Evolutionary conservation across 345 rosid genomes (phyloP), one percentile per base, ranked within the genome.

Genomic region (Ricinus communis): DNA sequence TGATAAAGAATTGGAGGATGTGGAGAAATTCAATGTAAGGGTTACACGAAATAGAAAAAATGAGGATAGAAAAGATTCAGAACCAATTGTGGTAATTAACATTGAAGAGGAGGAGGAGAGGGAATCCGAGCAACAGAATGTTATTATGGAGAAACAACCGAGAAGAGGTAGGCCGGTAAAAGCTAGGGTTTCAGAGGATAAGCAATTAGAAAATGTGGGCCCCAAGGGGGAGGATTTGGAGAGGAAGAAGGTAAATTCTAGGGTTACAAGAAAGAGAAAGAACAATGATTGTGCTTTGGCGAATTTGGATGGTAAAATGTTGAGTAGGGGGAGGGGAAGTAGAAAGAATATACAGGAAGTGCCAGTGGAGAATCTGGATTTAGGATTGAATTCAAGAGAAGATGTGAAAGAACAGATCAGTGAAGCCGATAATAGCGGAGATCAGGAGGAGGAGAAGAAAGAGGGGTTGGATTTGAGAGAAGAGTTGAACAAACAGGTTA

Each of bases 241-340:
- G 36, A 15, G n/a, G 71, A 51, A 52, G 71, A 51, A 41, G 27
- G 38, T 69, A 52, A 54, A 73, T 25, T 46, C 65, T 61, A 71
- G 71, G 76, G 75, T 71, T 69, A 71, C 68, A 8, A 36, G 77
- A 47, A 68, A 59, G 60, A 78, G 71, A 52, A 76, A 55, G 66
- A 73, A 36, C 30, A 12, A 43, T 8, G 72, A 55, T 66, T 21
- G 24, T 31, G 67, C 25, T 38, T 51, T 45, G 19, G 70, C 22
- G 71, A 24, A 74, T 68, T 41, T 45, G 77, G 72, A 64, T 69
- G 82, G 75, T 66, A 80, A 73, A 31, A 41, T 45, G 65, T 64
- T 45, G 25, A 65, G 53, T 5, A 73, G 15, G 11, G 60, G 56
- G 19, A 62, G 54, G 25, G 50, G 73, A 36, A 68, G 70, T 43